phyloP scores from a whole-genome alignment of 2,329 filamentous ascomycete genomes.

The Fusarium torreyae region DNA sequence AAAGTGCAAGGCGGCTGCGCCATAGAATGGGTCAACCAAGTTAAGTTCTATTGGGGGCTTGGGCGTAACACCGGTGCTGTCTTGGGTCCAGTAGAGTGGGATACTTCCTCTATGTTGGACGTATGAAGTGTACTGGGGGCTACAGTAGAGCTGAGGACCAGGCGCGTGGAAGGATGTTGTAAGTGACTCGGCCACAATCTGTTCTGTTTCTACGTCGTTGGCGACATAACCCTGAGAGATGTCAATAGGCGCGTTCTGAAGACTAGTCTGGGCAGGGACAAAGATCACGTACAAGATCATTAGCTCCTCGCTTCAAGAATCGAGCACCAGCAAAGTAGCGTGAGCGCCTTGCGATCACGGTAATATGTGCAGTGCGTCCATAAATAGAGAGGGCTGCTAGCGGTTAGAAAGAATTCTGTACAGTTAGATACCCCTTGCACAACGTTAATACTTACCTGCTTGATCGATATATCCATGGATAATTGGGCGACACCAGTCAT shows the following conservation, averaged over 20 bases:
- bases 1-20: constrained; percentile 92
- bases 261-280: background rate
- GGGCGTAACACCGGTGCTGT: constrained; percentile 93
- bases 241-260: constrained; percentile 14
- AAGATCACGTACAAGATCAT: constrained; percentile 74
- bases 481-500: constrained; percentile 96
- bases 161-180: constrained; percentile 97
- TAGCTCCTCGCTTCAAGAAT: constrained; percentile 94
- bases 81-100: constrained; percentile 96
- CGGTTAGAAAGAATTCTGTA: constrained; percentile 7
- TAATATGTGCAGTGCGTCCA: constrained; percentile 90
- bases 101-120: constrained; percentile 98
- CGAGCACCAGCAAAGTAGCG: constrained; percentile 94
- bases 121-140: constrained; percentile 94
- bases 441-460: constrained; percentile 63
- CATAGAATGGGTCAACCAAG: constrained; percentile 96
- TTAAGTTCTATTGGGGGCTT: constrained; percentile 97
- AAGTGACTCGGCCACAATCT: constrained; percentile 94
- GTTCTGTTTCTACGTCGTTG: constrained; percentile 98
- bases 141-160: constrained; percentile 86
- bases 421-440: background rate
- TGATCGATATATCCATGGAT: constrained; percentile 98
- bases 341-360: constrained; percentile 92
- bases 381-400: constrained; percentile 80
- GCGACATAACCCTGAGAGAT: constrained; percentile 83